Conservation (phyloP, 306 rosid species). For the Cucurbita maxima region DNA sequence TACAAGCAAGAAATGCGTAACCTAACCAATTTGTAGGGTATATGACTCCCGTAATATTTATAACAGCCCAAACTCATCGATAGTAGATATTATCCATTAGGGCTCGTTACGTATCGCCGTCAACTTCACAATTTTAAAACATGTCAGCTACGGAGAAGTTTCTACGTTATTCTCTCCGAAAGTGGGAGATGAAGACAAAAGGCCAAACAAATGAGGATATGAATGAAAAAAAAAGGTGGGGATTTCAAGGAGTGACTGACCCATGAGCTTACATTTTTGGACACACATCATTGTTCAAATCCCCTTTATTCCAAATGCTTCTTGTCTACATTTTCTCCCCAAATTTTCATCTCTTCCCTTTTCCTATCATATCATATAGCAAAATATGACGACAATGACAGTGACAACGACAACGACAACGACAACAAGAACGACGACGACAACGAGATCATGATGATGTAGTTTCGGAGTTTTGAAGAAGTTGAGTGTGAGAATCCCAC, state of each 20-base stretch:
- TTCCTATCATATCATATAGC: background rate
- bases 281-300: constrained; percentile 13
- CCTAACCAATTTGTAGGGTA: too few relatives aligned
- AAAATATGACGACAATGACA: background rate
- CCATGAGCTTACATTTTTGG: constrained; percentile 18
- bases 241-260: constrained; percentile 4
- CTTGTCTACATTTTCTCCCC: background rate
- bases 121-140: too few relatives aligned
- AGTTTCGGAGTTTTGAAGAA: background rate
- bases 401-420: background rate
- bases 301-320: constrained; percentile 7
- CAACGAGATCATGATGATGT: background rate
- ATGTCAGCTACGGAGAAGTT: too few relatives aligned
- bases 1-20: too few relatives aligned
- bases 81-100: too few relatives aligned
- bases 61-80: too few relatives aligned
- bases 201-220: background rate
- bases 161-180: too few relatives aligned
- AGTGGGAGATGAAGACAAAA: background rate
- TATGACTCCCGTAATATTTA: too few relatives aligned
- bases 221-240: background rate
- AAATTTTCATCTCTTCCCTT: background rate
- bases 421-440: background rate
- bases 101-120: too few relatives aligned
- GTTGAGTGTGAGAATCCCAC: background rate